These are phyloP conservation scores for Trichoderma virens DNA, from an alignment of 495 filamentous ascomycete species.

Conservation along the genomic window DNA sequence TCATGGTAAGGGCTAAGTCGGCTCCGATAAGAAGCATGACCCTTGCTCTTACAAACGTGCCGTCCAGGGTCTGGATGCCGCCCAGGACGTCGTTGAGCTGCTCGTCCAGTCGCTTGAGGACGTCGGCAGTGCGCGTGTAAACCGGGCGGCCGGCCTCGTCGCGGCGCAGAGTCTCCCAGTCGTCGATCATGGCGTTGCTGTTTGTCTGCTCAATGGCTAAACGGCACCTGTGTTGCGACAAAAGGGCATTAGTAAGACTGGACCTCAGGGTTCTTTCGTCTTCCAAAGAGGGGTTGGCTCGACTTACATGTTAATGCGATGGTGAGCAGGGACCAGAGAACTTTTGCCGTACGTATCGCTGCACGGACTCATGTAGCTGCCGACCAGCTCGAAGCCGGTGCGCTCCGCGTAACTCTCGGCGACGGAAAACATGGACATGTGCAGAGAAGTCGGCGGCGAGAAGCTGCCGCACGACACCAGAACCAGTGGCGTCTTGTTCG, in stretches of 20 bases:
- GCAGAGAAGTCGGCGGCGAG: constrained; percentile 43
- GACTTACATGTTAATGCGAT: constrained; percentile 25
- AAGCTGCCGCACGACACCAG: constrained; percentile 90
- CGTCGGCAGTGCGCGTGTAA: constrained; percentile 75
- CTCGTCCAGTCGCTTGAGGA: constrained; percentile 73
- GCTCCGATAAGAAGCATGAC: constrained; percentile 69
- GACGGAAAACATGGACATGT: constrained; percentile 73
- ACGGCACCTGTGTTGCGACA: constrained; percentile 49
- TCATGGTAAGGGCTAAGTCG: constrained; percentile 62
- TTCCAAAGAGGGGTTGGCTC: background rate
- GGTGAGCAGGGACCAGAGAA: constrained; percentile 63
- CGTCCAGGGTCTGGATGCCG: constrained; percentile 55
- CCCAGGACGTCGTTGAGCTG: constrained; percentile 67
- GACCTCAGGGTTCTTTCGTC: too few relatives aligned
- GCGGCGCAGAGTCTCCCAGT: constrained; percentile 30
- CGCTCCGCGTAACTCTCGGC: constrained; percentile 1
- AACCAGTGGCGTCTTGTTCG: constrained; percentile 67
- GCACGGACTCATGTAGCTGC: constrained; percentile 55
- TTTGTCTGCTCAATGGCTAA: constrained; percentile 63
- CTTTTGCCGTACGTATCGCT: constrained; percentile 73
- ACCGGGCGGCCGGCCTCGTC: constrained; percentile 43
- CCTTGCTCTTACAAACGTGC: constrained; percentile 38
- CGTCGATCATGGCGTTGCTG: constrained; percentile 71
- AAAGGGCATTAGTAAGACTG: constrained; percentile 16
- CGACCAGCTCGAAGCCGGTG: constrained; percentile 70